Percentiles rank a stretch among this genome's conserved stretches.
phyloP scores from a whole-genome alignment of 495 filamentous ascomycete genomes.

The Penicillium verhagenii region DNA sequence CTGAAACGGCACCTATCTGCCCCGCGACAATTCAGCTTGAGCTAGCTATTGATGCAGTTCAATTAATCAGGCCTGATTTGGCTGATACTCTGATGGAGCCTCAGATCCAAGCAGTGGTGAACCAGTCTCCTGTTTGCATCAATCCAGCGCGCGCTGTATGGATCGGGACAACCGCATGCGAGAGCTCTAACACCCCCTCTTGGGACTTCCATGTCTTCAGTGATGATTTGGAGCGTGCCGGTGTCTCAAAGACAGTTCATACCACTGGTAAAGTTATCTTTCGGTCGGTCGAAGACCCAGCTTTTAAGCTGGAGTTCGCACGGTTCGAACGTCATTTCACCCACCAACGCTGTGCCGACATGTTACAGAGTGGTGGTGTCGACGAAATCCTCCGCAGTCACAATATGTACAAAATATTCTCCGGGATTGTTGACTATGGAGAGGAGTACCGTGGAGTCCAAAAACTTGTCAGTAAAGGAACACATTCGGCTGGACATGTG shows the following conservation, averaged over 20 bases:
- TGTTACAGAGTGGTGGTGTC: constrained; percentile 36
- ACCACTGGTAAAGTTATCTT: neutral
- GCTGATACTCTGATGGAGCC: neutral
- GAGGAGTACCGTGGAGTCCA: constrained; percentile 43
- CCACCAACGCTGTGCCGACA: constrained; percentile 35
- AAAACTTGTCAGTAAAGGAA: constrained; percentile 43
- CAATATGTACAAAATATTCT: constrained; percentile 48
- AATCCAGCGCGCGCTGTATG: constrained; percentile 15
- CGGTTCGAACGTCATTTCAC: constrained; percentile 43
- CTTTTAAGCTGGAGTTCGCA: constrained; percentile 28
- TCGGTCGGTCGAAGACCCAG: neutral
- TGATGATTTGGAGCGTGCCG: neutral
- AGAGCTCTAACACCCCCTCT: neutral
- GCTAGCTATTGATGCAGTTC: no score
- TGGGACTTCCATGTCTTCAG: neutral
- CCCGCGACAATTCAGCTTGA: no score
- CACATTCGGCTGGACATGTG: constrained; percentile 46
- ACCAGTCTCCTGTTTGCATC: neutral
- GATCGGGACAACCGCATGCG: constrained; percentile 16
- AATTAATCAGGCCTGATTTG: neutral
- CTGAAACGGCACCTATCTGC: no score
- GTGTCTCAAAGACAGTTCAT: neutral
- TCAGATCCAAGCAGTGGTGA: neutral
- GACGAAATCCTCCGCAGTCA: constrained; percentile 51
- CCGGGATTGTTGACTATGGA: constrained; percentile 50